These are phyloP conservation scores for Smithsoniella earleae DNA, from an alignment of 163 green algal genomes.

Conservation along the genomic window DNA sequence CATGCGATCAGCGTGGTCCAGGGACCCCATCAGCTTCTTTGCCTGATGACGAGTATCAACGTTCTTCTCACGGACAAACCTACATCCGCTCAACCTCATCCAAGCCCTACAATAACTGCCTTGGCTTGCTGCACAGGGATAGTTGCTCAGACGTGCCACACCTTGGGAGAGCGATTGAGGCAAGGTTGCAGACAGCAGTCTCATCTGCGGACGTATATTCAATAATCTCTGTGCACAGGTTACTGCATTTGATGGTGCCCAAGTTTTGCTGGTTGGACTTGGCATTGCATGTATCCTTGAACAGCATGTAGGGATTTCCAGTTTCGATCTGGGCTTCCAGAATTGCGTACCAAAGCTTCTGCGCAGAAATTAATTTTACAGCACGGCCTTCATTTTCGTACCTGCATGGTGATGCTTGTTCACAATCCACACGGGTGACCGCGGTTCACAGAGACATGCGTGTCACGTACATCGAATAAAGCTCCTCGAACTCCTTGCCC, in stretches of 20 bases:
- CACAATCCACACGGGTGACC: no score
- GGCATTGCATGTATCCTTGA: slow-evolving; percentile 89
- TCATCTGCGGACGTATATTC: slow-evolving; percentile 87
- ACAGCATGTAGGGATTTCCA: slow-evolving; percentile 97
- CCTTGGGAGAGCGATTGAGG: slow-evolving; percentile 88
- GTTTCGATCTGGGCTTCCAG: slow-evolving; percentile 94
- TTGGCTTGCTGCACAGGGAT: no score
- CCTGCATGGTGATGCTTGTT: slow-evolving; percentile 13
- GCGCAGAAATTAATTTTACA: slow-evolving; percentile 76
- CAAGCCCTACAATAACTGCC: no score
- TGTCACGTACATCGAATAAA: slow-evolving; percentile 61
- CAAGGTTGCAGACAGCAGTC: slow-evolving; percentile 98
- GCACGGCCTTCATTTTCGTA: slow-evolving; percentile 74
- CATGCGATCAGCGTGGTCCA: slow-evolving; percentile 41
- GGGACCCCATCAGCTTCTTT: slow-evolving; percentile 62
- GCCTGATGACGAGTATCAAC: slow-evolving; percentile 45
- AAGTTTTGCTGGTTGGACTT: slow-evolving; percentile 96
- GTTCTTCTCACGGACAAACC: slow-evolving; percentile 52
- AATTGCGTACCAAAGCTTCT: slow-evolving; percentile 98
- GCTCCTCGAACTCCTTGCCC: slow-evolving; percentile 81
- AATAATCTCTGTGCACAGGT: slow-evolving; percentile 99
- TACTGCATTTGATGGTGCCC: slow-evolving; percentile 97
- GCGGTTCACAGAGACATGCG: no score
- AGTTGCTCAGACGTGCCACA: no score
- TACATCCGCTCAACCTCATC: no score